phyloP scores from a whole-genome alignment of 2,329 filamentous ascomycete genomes.

The Penicillium sp. region DNA sequence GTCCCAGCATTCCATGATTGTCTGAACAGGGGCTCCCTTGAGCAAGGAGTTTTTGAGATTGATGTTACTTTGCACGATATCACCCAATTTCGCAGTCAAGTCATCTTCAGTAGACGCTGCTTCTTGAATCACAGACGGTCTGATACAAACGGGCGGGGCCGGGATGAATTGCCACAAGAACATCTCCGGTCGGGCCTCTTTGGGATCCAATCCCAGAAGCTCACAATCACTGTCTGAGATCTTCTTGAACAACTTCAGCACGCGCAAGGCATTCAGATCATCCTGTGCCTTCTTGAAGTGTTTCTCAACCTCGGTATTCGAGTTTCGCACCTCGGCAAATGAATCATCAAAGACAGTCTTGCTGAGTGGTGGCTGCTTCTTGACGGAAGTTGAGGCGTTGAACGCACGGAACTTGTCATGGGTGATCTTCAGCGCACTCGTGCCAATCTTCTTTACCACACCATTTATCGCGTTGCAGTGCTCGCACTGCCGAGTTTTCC shows the following conservation, averaged over 20 bases:
- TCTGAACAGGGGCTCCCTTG: constrained; percentile 80
- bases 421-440: constrained; percentile 80
- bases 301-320: constrained; percentile 81
- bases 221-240: constrained; percentile 86
- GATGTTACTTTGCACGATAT: constrained; percentile 90
- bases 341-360: constrained; percentile 85
- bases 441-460: constrained; percentile 82
- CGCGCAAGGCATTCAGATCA: constrained; percentile 84
- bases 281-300: constrained; percentile 91
- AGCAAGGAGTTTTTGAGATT: constrained; percentile 79
- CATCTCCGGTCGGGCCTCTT: constrained; percentile 88
- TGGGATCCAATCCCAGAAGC: constrained; percentile 81
- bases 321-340: constrained; percentile 74
- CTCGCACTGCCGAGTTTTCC: constrained; percentile 79
- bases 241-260: constrained; percentile 87
- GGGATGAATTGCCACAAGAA: constrained; percentile 97
- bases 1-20: constrained; percentile 98
- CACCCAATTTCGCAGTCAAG: constrained; percentile 91
- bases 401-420: constrained; percentile 90
- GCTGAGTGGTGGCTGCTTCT: constrained; percentile 77
- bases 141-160: constrained; percentile 88
- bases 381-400: constrained; percentile 82
- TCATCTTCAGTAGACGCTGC: constrained; percentile 94
- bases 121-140: constrained; percentile 91
- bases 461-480: constrained; percentile 83